phyloP scores from a whole-genome alignment of 106 monocot genomes.

The Allium cepa region DNA sequence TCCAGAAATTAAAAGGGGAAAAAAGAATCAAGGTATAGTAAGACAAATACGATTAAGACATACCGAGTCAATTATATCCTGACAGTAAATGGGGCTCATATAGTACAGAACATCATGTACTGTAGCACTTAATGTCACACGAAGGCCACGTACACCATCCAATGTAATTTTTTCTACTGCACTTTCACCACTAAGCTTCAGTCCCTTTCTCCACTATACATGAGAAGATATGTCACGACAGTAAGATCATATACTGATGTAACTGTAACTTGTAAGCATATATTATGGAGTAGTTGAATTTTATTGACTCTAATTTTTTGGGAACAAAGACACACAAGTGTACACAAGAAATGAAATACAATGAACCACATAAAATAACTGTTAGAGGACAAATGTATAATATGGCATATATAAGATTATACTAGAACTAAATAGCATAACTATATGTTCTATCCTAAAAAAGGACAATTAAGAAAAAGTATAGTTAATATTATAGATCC shows the following conservation, averaged over 20 bases:
- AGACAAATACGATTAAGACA: background rate
- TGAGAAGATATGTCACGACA: background rate
- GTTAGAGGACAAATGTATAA: background rate
- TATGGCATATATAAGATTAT: too few species aligned
- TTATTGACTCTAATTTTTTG: too few species aligned
- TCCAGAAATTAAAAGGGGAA: too few species aligned
- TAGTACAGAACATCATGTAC: slow-evolving; percentile 98
- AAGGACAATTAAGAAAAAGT: background rate
- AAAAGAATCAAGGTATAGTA: background rate
- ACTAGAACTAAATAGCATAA: too few species aligned
- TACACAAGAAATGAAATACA: too few species aligned
- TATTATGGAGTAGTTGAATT: too few species aligned
- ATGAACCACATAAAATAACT: too few species aligned
- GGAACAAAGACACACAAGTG: too few species aligned
- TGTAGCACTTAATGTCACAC: slow-evolving; percentile 80
- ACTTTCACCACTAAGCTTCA: slow-evolving; percentile 82
- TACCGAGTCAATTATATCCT: slow-evolving; percentile 94
- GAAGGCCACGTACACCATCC: slow-evolving; percentile 86
- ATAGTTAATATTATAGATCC: background rate
- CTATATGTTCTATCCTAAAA: too few species aligned
- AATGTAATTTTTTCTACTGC: slow-evolving; percentile 91
- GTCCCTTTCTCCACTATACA: slow-evolving; percentile 76
- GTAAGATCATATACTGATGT: too few species aligned
- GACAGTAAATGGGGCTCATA: slow-evolving; percentile 97
- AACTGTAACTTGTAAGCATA: too few species aligned